phyloP scores from a whole-genome alignment of 371 early-diverging fungal genomes.

The Rhizopus delemar region DNA sequence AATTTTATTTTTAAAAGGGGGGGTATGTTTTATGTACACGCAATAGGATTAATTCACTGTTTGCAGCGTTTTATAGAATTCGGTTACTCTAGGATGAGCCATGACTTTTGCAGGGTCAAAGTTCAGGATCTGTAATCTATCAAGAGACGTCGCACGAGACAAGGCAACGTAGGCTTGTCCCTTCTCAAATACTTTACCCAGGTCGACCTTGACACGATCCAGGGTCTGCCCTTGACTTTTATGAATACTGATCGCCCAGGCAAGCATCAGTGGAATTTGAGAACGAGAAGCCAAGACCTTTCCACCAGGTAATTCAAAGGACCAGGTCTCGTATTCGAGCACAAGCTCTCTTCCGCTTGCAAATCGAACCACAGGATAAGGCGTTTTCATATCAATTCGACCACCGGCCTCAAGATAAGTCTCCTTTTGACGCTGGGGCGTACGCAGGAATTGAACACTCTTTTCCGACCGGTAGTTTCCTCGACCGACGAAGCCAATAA shows the following conservation, averaged over 20 bases:
- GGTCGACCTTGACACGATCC: slow-evolving; percentile 78
- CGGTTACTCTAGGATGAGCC: slow-evolving; percentile 74
- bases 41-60: slow-evolving; percentile 4
- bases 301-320: slow-evolving; percentile 58
- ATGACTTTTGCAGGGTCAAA: slow-evolving; percentile 69
- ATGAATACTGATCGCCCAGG: slow-evolving; percentile 82
- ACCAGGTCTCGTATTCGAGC: slow-evolving; percentile 61
- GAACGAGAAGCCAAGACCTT: slow-evolving; percentile 29
- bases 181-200: slow-evolving; percentile 79
- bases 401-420: not conserved
- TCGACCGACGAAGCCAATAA: slow-evolving; percentile 60
- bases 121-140: slow-evolving; percentile 73
- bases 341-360: slow-evolving; percentile 39
- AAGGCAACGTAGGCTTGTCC: slow-evolving; percentile 95
- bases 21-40: not conserved
- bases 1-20: not conserved
- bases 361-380: slow-evolving; percentile 66
- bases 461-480: slow-evolving; percentile 23
- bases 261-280: slow-evolving; percentile 73
- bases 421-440: slow-evolving; percentile 23
- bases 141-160: slow-evolving; percentile 72
- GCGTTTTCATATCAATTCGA: slow-evolving; percentile 11
- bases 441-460: slow-evolving; percentile 6
- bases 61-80: slow-evolving; percentile 53
- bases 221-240: slow-evolving; percentile 94